Evolutionary conservation across 805 yeast genomes (phyloP), one percentile per base, ranked within the genome.

Genomic region (Maudiozyma saulgeensis): DNA sequence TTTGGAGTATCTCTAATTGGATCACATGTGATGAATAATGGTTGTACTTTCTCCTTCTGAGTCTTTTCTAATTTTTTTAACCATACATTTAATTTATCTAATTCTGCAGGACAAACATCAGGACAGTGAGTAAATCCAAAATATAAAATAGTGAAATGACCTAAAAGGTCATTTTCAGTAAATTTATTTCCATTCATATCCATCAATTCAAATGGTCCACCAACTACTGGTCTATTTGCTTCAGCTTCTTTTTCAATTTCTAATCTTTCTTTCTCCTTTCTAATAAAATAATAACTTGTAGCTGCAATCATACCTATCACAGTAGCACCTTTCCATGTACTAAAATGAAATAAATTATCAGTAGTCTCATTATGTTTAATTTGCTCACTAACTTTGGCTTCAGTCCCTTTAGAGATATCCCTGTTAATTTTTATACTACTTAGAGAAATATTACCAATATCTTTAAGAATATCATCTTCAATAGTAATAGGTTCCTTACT

Each of bases 101-200:
- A 77, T 67, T 91, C 99, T 64, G 93, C 98, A 7, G 99, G 99
- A 67, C 99, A 91, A 46, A 91, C 88, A 68, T 91, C 99, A 11
- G 99, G 99, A 70, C 99, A 91, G 69, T 89, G 89, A 3, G 96
- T 85, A 72, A 91, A 91, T 0, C 99, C 99, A 68, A 91, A 91
- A 65, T 91, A 91, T 18, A 91, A 66, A 44, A 91, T 71, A 16
- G 88, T 78, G 67, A 88, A 93, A 63, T 79, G 83, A 26, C 90
- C 95, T 54, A 77, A 69, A 62, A 91, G 71, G 57, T 90, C 77
- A 52, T 86, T 72, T 25, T 87, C 80, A 1, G 97, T 87, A 67
- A 91, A 93, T 16, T 64, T 68, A 25, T 82, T 68, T 38, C 90
- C 89, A 48, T 88, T 70, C 35, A 76, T 74, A 63, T 89, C 96